Base-by-base conservation (phyloP, 148 eudicot species). In the Heliosperma pusillum region DNA sequence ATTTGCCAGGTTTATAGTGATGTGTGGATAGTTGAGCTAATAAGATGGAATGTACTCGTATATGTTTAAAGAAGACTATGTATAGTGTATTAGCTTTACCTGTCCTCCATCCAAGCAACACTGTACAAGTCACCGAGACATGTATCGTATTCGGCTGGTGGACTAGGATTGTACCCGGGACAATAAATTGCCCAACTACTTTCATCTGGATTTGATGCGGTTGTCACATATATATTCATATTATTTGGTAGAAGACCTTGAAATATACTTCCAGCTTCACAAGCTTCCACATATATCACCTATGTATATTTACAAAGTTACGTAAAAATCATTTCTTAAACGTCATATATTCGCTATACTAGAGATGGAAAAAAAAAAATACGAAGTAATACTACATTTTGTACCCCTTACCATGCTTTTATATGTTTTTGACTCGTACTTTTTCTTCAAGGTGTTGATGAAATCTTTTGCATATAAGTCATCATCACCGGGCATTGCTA, bases 101-200 rank as follows among this genome's bases (percentile, higher is more conserved):
- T 87, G 75, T 92, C 92, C 63, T 92, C 97, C 94, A 92, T 87
- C 97, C 97, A 92, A 67, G 97, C 85, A 77, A 92, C 88, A 76
- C 97, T 89, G 74, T 88, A 92, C 33, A 89, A 79, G 81, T 89
- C 94, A 20, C 97, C 97, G 71, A 92, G 83, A 60, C 94, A 91
- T 24, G 93, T 89, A 21, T 82, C 80, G 45, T 78, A 87, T 72
- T 81, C 93, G 0, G 82, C 27, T 4, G 90, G 93, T 21, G 93
- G 90, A 62, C 87, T 53, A 5, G 91, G 86, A 30, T 85, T 85
- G 79, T 81, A 84, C 64, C 91, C 97, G 0, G 97, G 97, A 53
- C 97, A 91, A 60, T 91, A 91, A 1, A 89, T 86, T 58, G 90
- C 97, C 86, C 85, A 91, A 78, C 97, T 91, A 72, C 88, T 91